Base-by-base conservation (phyloP, 495 filamentous ascomycete species). In the Hypoxylon lenormandii region DNA sequence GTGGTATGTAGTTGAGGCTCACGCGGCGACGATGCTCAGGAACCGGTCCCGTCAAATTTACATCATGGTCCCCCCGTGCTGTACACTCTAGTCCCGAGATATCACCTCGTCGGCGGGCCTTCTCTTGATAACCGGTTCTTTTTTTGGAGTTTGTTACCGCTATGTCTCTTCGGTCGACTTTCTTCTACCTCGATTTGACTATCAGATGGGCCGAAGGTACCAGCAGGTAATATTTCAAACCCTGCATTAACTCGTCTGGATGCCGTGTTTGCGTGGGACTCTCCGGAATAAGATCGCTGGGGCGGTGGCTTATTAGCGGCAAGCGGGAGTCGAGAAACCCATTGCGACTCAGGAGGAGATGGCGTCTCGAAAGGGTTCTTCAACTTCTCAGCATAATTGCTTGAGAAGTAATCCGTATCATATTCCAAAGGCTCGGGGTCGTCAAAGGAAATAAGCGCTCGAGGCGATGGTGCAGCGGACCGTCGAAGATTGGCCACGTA, bases 141-240 rank as follows among this genome's bases (percentile, higher is more conserved):
- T 50, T 66, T 71, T 33, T 64, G 68, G 23, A 67, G 50, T 36
- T 38, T 64, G 38, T 59, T 64, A 51, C 55, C 28, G 30, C 56
- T 66, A 40, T 54, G n/a, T 33, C 62, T 71, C 42, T 19, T 66
- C 18, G 56, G 4, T 8, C 53, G 51, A 40, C 12, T 42, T 2
- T 66, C 70, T 30, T 70, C 71, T 33, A 61, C 42, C 4, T 69
- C 66, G 13, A 18, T 30, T 18, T 66, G 55, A 48, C 66, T 63
- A 22, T 65, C 55, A 4, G 66, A 47, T 12, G 57, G 58, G 6
- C 73, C 69, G 60, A 82, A 80, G 1, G 84, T 88, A 15, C 88
- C 88, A 13, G 86, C 86, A 23, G 80, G 81, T 0, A 89, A 73
- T 38, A 90, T 79, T 69, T 88, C 84, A 61, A 90, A 89, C 4